Evolutionary conservation across 2,329 filamentous ascomycete species (phyloP).

Genomic region (Fusarium tjaetaba): DNA sequence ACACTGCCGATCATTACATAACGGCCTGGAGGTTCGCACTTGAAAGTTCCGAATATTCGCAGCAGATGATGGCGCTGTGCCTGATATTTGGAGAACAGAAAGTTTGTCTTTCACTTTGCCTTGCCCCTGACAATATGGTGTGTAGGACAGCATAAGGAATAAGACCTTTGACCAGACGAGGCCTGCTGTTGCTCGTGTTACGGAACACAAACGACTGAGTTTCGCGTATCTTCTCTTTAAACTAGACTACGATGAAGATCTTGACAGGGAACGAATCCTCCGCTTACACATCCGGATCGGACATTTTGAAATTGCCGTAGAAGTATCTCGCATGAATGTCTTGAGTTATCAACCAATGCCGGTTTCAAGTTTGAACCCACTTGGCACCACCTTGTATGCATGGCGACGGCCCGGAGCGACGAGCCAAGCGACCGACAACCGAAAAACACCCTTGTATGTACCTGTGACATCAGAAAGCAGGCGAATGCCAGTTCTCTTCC

Average conservation of each 20-base stretch:
- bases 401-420: slow-evolving; percentile 24
- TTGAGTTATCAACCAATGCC: neutral
- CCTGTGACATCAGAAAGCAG: neutral
- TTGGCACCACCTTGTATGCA: neutral
- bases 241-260: neutral
- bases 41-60: neutral
- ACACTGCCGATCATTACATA: slow-evolving; percentile 8
- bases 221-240: neutral
- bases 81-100: neutral
- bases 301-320: neutral
- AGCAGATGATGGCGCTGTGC: too few relatives aligned
- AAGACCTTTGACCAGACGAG: neutral
- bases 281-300: slow-evolving; percentile 3
- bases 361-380: neutral
- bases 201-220: neutral
- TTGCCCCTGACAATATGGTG: too few relatives aligned
- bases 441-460: neutral
- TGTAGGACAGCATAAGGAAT: neutral
- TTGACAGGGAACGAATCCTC: neutral
- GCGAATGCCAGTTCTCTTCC: too few relatives aligned
- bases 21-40: neutral
- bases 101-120: rapidly evolving
- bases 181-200: neutral
- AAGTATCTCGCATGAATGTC: neutral
- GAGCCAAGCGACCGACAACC: slow-evolving; percentile 24